Base-by-base conservation (phyloP, 257 asterid species). In the Ilex asprella region DNA sequence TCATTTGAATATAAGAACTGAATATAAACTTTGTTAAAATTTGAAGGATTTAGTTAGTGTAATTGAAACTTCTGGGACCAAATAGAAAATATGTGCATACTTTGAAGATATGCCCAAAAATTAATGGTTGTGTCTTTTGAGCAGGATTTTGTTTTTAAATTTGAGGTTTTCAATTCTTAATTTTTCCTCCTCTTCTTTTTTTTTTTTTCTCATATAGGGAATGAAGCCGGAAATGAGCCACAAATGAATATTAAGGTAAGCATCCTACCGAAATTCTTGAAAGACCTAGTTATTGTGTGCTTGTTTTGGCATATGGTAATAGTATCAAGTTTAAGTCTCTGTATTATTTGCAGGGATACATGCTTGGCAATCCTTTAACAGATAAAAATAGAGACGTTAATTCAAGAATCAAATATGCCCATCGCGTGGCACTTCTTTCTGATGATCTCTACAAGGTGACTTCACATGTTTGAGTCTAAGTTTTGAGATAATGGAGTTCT, bases 401-500 rank as follows among this genome's bases (percentile, higher is more conserved):
- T 56, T 78, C 59, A 21, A 43, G 12, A 60, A 32, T 82, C 56
- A 79, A 79, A 30, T 82, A 63, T 72, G 82, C 85, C 53, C 80
- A 85, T 63, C 61, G 77, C 29, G 39, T 86, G 83, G 84, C 73
- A 10, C 78, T 86, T 55, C 39, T 83, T 30, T 79, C 87, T 2
- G 83, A 82, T 56, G 64, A 75, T 47, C 60, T 73, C 54, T 79
- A 50, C 61, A 63, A 75, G 88, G 88, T 84, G 46, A 0, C 32
- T 32, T 41, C 39, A 21, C 43, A 62, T 62, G 72, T 57, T 76
- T 74, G 55, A 61, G 39, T 41, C 68, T 56, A 21, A 21, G 27
- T 21, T 21, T 21, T 21, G 27, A 21, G 27, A 21, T 21, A 21
- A 21, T 21, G 27, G 27, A 21, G 27, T 21, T 21, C 27, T 21